Base-by-base conservation (phyloP, 768 basidiomycete genomes). In the Suillus occidentalis region DNA sequence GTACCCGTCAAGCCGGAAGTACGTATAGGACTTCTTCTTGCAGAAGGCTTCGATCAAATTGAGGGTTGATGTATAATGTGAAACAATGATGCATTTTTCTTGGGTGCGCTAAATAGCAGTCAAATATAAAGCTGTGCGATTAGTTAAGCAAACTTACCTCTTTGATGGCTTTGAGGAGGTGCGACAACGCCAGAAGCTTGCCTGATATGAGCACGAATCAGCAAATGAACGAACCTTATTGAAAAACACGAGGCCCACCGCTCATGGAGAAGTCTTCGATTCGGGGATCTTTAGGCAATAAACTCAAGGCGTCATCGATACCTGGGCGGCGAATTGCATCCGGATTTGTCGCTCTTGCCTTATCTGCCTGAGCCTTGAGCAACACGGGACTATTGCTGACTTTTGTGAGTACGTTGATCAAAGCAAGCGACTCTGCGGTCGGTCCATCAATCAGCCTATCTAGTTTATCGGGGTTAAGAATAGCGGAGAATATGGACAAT, bases 31-130 rank as follows among this genome's bases (percentile, higher is more conserved):
- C 69, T 83, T 86, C 67, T 84, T 86, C 75, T 88, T 86, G 79
- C 95, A 97, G 69, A 89, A 91, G 4, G 86, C 87, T 78, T 98
- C 94, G 37, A 99, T 80, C 63, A 99, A 87, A 72, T 98, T 92
- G 61, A 99, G 86, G 2, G 96, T 97, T 6, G 91, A 90, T 0
- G 96, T 99, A 72, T 92, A 99, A 73, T 99, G 96, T n/a, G 95
- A 98, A 40, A 97, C 93, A 49, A 99, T 78, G 40, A 98, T 91
- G 70, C 94, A 91, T 84, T 99, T 99, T 78, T 99, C 97, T 47
- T 91, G 88, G 0, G 93, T 95, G 42, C 81, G 79, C 89, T 93
- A 58, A 60, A 64, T 34, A 16, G 52, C 25, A 22, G 9, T 70
- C 49, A 67, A 61, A 53, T 60, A 53, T 60, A 34, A 40, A 20